A percentile compares a stretch with the other conserved stretches of the same genome.
Conservation (phyloP, 2,329 filamentous ascomycete species). For the Gliomastix tumulicola region DNA sequence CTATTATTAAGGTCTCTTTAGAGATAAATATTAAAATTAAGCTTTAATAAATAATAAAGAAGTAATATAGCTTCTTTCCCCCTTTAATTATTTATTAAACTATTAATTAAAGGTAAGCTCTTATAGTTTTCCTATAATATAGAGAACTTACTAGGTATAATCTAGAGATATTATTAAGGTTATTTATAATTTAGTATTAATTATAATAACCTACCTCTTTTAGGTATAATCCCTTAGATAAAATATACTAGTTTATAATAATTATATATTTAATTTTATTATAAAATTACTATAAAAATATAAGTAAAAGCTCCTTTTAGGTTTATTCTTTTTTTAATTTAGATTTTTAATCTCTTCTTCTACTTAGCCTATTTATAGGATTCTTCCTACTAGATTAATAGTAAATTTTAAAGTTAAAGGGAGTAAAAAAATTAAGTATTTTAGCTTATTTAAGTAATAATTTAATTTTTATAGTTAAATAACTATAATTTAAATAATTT, state of each 20-base stretch:
- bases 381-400: background rate
- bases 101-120: background rate
- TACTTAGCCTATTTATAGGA: too few relatives aligned
- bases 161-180: background rate
- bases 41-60: too few relatives aligned
- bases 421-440: too few relatives aligned
- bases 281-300: background rate
- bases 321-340: too few relatives aligned
- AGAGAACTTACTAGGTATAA: background rate
- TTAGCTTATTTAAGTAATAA: slow-evolving; percentile 6
- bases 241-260: background rate
- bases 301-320: too few relatives aligned
- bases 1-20: too few relatives aligned
- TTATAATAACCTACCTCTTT: background rate
- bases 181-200: background rate
- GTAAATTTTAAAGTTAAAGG: slow-evolving; percentile 1
- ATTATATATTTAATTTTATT: background rate
- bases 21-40: too few relatives aligned
- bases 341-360: too few relatives aligned
- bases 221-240: background rate
- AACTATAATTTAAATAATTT: background rate
- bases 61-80: too few relatives aligned
- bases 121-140: background rate
- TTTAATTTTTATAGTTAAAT: slow-evolving; percentile 3
- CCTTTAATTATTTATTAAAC: too few relatives aligned